Evolutionary conservation across 768 basidiomycete genomes (phyloP).

Genomic region (Boletus speciosus): DNA sequence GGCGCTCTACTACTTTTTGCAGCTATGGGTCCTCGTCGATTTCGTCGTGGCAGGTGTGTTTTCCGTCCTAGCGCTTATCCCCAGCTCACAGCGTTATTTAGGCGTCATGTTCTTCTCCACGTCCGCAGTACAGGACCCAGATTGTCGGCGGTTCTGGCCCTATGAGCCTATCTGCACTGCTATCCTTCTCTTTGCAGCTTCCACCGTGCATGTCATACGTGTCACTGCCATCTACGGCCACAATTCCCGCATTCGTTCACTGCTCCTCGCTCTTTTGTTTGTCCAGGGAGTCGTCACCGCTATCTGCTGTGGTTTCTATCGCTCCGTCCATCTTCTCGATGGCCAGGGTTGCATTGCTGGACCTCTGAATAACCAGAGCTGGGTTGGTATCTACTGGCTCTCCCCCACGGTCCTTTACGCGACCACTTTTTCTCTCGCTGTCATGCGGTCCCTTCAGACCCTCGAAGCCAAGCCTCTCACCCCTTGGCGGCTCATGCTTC

Average conservation of each 20-base stretch:
- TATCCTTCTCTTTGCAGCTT: slow-evolving; percentile 64
- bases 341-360: slow-evolving; percentile 88
- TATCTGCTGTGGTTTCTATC: slow-evolving; percentile 74
- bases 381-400: slow-evolving; percentile 87
- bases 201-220: slow-evolving; percentile 75
- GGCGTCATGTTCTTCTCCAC: slow-evolving; percentile 86
- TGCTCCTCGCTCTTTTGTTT: slow-evolving; percentile 58
- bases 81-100: slow-evolving; percentile 26
- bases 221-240: slow-evolving; percentile 75
- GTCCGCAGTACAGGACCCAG: slow-evolving; percentile 49
- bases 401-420: slow-evolving; percentile 66
- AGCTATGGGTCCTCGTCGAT: slow-evolving; percentile 75
- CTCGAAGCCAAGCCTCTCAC: slow-evolving; percentile 47
- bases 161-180: slow-evolving; percentile 88
- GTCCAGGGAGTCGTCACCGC: slow-evolving; percentile 71
- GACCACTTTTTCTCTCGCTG: slow-evolving; percentile 24
- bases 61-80: neutral
- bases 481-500: slow-evolving; percentile 85
- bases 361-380: slow-evolving; percentile 56
- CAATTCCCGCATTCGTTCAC: slow-evolving; percentile 46
- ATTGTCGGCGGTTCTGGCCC: slow-evolving; percentile 69
- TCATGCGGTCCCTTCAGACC: slow-evolving; percentile 23
- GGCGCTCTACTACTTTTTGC: slow-evolving; percentile 68
- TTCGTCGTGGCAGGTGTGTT: slow-evolving; percentile 67
- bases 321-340: slow-evolving; percentile 67